Evolutionary conservation across 139 green algal species (phyloP), one percentile per base, ranked within the genome.

Genomic region (Pycnococcus provasolii): DNA sequence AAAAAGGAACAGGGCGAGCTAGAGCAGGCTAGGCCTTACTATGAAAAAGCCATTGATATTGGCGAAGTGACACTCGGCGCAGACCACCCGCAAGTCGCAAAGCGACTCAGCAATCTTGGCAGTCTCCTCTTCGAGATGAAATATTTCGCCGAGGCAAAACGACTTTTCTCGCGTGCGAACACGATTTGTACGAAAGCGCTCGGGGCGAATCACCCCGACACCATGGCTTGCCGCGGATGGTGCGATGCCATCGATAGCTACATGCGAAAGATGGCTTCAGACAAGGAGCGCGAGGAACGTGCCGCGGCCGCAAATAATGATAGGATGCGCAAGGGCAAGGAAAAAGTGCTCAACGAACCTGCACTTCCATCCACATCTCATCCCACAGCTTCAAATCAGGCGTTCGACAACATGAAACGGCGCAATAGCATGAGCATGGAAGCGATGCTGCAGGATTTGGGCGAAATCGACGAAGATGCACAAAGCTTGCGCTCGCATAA

Each of bases 51-150:
- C 4, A 67, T 67, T 9, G 42, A 53, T 3, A 67, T 67, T 26
- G 60, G 60, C 9, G 42, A 67, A 26, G 5, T 9, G 42, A 54
- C 60, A 44, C 60, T 67, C 60, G 60, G 60, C 9, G 4, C 60
- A 44, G n/a, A 67, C 8, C 60, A 67, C 11, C 60, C 60, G 7
- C 42, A 53, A 9, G 41, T 67, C 7, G 60, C 60, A 6, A 53
- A 9, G 43, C 60, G 60, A 3, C 42, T 67, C 7, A 9, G 3
- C 60, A 67, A 67, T 44, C 42, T 67, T 13, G 60, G 60, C 6
- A 9, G 43, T 26, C 53, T 60, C 4, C 53, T 60, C 53, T 15
- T 60, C 15, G 53, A 60, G 13, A 46, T 64, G 9, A 13, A 6
- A 46, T n/a, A 51, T 8, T 15, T 64, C 4, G 42, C 45, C 58